phyloP scores from a whole-genome alignment of 805 yeast genomes.

The Clavispora asparagi region DNA sequence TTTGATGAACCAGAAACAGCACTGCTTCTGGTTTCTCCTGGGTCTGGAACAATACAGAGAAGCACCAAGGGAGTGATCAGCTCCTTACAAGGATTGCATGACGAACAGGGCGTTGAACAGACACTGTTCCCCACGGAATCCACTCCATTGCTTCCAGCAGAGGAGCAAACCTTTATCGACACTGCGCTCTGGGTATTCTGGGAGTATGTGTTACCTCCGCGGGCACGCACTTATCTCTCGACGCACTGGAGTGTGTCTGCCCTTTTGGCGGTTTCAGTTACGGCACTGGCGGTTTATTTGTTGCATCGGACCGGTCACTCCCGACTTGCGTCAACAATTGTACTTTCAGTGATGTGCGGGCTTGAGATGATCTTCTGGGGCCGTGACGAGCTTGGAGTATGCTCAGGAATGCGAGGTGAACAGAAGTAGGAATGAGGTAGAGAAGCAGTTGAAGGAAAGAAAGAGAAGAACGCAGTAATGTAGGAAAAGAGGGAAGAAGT shows the following conservation, averaged over 20 bases:
- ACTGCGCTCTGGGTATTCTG: slow-evolving; percentile 3
- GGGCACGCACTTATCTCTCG: slow-evolving; percentile 11
- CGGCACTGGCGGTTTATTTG: not conserved
- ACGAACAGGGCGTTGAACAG: not conserved
- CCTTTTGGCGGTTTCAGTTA: slow-evolving; percentile 8
- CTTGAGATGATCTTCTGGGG: not conserved
- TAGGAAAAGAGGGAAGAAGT: too few species aligned
- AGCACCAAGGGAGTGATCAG: not conserved
- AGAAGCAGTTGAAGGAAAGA: too few species aligned
- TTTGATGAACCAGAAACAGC: not conserved
- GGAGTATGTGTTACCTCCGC: not conserved
- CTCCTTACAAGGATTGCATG: not conserved
- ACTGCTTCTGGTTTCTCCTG: not conserved
- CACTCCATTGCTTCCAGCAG: slow-evolving; percentile 16
- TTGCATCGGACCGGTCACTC: not conserved
- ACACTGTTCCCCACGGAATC: not conserved
- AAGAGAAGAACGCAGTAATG: too few species aligned
- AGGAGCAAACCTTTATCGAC: slow-evolving; percentile 1
- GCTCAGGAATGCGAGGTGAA: not conserved
- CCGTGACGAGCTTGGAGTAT: not conserved
- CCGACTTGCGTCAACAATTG: not conserved
- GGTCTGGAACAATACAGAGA: not conserved
- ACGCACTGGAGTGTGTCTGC: slow-evolving; percentile 12
- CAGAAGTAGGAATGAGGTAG: too few species aligned
- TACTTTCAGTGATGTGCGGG: not conserved